These are phyloP conservation scores for Eucalyptus cloeziana DNA, from an alignment of 345 rosid species.

Conservation along the genomic window DNA sequence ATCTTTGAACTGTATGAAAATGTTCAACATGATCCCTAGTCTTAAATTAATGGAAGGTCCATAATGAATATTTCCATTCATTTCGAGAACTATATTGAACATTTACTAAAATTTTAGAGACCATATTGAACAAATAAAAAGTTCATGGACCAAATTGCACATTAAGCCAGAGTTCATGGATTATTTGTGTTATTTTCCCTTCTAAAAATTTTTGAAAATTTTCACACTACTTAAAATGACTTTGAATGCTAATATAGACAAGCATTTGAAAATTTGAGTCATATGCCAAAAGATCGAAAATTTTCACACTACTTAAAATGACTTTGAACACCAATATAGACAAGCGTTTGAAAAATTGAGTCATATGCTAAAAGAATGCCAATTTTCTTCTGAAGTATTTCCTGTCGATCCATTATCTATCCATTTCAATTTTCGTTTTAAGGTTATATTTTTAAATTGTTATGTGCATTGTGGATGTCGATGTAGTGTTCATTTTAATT, in stretches of 20 bases:
- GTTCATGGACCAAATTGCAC: too few relatives aligned
- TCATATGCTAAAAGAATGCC: neutral
- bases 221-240: neutral
- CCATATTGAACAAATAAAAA: too few relatives aligned
- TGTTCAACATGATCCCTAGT: accelerated
- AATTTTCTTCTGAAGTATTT: neutral
- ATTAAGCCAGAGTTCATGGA: too few relatives aligned
- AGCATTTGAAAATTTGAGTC: neutral
- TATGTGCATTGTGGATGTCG: neutral
- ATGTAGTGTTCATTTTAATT: neutral
- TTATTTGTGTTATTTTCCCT: too few relatives aligned
- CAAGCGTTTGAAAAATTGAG: neutral
- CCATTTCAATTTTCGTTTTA: neutral
- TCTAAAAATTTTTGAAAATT: neutral
- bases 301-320: neutral
- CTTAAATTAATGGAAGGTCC: too few relatives aligned
- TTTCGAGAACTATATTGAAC: too few relatives aligned
- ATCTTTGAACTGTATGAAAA: too few relatives aligned
- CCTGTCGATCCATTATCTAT: neutral
- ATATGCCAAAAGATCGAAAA: neutral
- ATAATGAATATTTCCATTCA: too few relatives aligned
- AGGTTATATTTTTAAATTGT: neutral
- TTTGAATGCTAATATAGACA: neutral
- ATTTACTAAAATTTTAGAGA: too few relatives aligned
- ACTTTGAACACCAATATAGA: neutral